Evolutionary conservation across 1,139 yeast genomes (phyloP).

Genomic region (Sporopachydermia cereana): DNA sequence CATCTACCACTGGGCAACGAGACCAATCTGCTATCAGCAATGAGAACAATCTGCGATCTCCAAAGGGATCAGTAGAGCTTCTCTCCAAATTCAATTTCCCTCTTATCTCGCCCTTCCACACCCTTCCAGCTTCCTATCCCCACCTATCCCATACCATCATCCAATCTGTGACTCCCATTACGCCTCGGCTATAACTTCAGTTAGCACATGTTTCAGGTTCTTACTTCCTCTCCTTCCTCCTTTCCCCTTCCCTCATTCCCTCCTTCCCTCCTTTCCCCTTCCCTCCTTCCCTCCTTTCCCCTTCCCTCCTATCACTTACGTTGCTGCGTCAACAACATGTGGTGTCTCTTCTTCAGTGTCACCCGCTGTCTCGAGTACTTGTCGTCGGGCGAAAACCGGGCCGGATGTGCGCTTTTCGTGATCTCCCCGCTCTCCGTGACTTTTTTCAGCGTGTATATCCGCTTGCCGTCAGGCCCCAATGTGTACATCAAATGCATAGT

Average conservation of each 20-base stretch:
- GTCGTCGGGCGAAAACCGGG: conserved; percentile 98
- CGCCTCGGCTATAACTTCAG: no score
- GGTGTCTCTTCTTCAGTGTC: conserved; percentile 90
- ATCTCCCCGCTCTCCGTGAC: conserved; percentile 75
- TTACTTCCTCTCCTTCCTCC: background rate
- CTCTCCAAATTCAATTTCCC: no score
- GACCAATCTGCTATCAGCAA: no score
- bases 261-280: conserved; percentile 20
- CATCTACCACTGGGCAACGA: no score
- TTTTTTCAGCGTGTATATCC: conserved; percentile 87
- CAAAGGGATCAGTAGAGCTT: no score
- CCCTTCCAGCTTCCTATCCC: no score
- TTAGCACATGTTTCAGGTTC: background rate
- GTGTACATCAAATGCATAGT: conserved; percentile 99
- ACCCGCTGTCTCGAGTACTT: conserved; percentile 98
- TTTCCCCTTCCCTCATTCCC: conserved; percentile 13
- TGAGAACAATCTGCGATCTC: no score
- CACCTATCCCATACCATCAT: no score
- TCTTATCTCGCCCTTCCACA: no score
- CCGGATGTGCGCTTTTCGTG: conserved; percentile 98
- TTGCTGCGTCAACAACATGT: conserved; percentile 78
- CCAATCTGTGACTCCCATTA: no score
- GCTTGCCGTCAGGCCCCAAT: conserved; percentile 84
- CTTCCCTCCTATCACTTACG: conserved; percentile 19
- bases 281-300: conserved; percentile 23